Evolutionary conservation across 345 rosid species (phyloP), one percentile per base, ranked within the genome.

Genomic region (Pistacia integerrima): DNA sequence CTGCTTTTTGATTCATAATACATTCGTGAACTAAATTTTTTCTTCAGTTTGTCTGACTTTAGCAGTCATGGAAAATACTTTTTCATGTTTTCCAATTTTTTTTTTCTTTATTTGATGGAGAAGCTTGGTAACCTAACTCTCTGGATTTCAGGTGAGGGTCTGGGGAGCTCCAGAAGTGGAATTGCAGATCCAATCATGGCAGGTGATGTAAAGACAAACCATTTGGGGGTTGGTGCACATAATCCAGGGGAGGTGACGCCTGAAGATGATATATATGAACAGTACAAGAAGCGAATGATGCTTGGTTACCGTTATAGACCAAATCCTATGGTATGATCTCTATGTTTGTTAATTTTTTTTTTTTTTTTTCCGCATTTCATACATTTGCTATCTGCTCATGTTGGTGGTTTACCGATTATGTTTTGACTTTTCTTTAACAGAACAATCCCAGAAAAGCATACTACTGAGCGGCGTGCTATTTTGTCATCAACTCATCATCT

Each of bases 211-310:
- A 97, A 97, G 90, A 87, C 82, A 76, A 85, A 97, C 82, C 80
- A 97, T 79, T 85, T 97, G 90, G 99, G 99, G 70, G 93, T 97
- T 70, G 99, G 99, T 67, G 98, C 99, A 81, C 85, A 89, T 5
- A 78, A 88, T 48, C 98, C 99, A 17, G 98, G 99, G 51, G 98
- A 97, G 67, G 98, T 97, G 80, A 83, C 84, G 20, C 49, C 98
- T 28, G 97, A 97, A 0, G 99, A 97, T 85, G 99, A 97, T 80
- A 94, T 94, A 81, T 96, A 96, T 55, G 99, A 96, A 84, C 99
- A 94, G 83, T 96, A 96, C 74, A 96, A 96, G 92, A 96, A 96
- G 92, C 90, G 98, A 52, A 96, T 96, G 98, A 96, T 96, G 98
- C 97, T 96, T 55, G 99, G 99, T 60, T 96, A 96, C 83, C 90